Evolutionary conservation across 2,329 filamentous ascomycete species (phyloP).

Genomic region (Aspergillus proliferans): DNA sequence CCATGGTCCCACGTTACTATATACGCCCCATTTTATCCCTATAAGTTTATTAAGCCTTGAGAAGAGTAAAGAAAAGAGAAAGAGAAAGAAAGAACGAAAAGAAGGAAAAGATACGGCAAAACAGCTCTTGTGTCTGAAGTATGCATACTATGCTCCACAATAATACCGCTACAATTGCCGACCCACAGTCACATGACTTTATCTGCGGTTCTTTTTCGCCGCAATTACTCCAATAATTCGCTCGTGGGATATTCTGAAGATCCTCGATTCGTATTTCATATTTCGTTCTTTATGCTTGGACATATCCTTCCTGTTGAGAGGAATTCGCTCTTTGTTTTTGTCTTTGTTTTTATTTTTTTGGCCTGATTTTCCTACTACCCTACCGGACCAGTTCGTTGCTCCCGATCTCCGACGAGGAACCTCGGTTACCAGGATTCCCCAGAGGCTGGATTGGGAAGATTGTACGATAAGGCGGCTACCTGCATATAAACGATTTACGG

Average conservation of each 20-base stretch:
- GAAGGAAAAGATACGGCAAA: too few species aligned
- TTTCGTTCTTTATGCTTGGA: neutral
- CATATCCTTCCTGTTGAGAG: neutral
- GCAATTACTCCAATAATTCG: conserved; percentile 1
- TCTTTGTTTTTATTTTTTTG: neutral
- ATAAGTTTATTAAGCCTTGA: too few species aligned
- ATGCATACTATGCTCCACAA: too few species aligned
- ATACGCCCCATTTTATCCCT: too few species aligned
- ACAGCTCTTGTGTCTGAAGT: too few species aligned
- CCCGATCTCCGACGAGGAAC: neutral
- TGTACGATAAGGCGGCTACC: neutral
- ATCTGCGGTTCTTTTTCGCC: conserved; percentile 15
- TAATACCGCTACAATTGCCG: conserved; percentile 2
- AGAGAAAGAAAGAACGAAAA: too few species aligned
- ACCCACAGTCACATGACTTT: conserved; percentile 19
- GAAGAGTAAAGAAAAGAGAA: too few species aligned
- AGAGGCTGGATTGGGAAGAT: too few species aligned
- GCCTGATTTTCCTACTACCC: neutral
- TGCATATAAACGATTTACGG: neutral
- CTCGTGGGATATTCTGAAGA: conserved; percentile 1
- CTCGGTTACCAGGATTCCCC: neutral
- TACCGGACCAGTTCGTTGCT: too few species aligned
- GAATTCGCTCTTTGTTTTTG: neutral
- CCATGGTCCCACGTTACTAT: too few species aligned
- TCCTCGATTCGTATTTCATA: neutral